These are phyloP conservation scores for Microascus cirrosus DNA, from an alignment of 2,329 filamentous ascomycete genomes.

Conservation along the genomic window DNA sequence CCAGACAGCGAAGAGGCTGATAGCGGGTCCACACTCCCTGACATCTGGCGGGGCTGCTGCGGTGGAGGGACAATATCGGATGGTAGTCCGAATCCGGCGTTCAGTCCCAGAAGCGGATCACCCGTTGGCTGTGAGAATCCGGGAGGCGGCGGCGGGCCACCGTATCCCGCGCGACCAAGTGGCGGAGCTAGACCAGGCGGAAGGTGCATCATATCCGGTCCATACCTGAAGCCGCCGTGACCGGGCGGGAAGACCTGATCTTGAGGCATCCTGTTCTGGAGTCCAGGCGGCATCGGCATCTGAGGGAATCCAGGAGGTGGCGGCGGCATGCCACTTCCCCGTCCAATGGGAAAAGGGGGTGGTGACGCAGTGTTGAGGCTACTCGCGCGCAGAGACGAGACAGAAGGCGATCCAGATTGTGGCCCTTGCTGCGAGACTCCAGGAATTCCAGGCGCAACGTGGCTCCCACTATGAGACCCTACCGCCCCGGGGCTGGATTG, in stretches of 20 bases:
- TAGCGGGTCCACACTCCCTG: conserved; percentile 6
- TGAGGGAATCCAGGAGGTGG: conserved; percentile 37
- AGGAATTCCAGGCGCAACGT: not conserved
- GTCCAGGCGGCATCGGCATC: conserved; percentile 27
- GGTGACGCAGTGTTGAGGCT: conserved; percentile 1
- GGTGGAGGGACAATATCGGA: not conserved
- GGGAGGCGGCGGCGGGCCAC: conserved; percentile 22
- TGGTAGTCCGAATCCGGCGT: not conserved
- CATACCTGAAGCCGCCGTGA: conserved; percentile 27
- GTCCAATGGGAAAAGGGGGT: not conserved
- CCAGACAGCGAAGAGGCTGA: not conserved
- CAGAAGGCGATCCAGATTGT: conserved; percentile 1
- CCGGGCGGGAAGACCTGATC: conserved; percentile 30
- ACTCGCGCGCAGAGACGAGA: conserved; percentile 2
- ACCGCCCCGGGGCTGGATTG: conserved; percentile 56
- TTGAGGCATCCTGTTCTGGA: conserved; percentile 47
- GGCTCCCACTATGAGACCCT: conserved; percentile 17
- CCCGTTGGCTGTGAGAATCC: conserved; percentile 18
- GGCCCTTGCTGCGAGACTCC: not conserved
- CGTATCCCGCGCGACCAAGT: conserved; percentile 30
- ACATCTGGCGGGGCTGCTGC: conserved; percentile 5
- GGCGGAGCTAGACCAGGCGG: conserved; percentile 40
- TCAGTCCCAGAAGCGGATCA: not conserved
- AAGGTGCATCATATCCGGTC: conserved; percentile 32
- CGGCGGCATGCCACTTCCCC: conserved; percentile 9